Conservation (phyloP, 2,329 filamentous ascomycete genomes). For the Aspergillus pseudotamarii region DNA sequence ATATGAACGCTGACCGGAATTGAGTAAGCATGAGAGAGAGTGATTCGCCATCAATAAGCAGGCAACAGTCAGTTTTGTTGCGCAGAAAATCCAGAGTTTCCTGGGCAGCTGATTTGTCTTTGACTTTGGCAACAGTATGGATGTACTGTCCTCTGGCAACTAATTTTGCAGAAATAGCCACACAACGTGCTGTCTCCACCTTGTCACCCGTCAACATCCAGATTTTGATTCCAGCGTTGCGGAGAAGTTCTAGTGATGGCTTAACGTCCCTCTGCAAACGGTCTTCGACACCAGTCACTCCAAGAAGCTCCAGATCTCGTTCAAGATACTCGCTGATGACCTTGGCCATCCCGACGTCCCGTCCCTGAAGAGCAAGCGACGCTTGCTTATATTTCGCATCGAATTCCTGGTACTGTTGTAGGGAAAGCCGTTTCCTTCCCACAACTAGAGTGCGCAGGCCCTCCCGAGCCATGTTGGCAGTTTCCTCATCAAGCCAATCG, state of each 20-base stretch:
- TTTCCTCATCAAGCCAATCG: conserved; percentile 98
- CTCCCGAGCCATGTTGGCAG: conserved; percentile 98
- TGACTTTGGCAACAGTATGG: conserved; percentile 85
- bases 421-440: conserved; percentile 82
- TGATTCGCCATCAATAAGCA: conserved; percentile 94
- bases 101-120: conserved; percentile 79
- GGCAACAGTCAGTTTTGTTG: conserved; percentile 80
- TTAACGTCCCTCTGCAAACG: conserved; percentile 96
- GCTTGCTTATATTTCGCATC: conserved; percentile 74
- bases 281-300: conserved; percentile 98
- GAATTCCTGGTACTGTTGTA: conserved; percentile 80
- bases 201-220: conserved; percentile 99
- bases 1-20: conserved; percentile 83
- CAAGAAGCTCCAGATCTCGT: conserved; percentile 83
- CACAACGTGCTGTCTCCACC: conserved; percentile 94
- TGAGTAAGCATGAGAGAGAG: conserved; percentile 80
- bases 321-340: conserved; percentile 83
- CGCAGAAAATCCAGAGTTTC: conserved; percentile 87
- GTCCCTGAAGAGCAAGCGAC: conserved; percentile 74
- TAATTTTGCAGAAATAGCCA: conserved; percentile 91
- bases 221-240: conserved; percentile 97
- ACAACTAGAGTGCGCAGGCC: conserved; percentile 92
- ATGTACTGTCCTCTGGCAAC: conserved; percentile 94
- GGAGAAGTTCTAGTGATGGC: conserved; percentile 87
- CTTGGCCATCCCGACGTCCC: conserved; percentile 78